These are phyloP conservation scores for Neurospora sp. DNA, from an alignment of 2,329 filamentous ascomycete species.

Conservation along the genomic window DNA sequence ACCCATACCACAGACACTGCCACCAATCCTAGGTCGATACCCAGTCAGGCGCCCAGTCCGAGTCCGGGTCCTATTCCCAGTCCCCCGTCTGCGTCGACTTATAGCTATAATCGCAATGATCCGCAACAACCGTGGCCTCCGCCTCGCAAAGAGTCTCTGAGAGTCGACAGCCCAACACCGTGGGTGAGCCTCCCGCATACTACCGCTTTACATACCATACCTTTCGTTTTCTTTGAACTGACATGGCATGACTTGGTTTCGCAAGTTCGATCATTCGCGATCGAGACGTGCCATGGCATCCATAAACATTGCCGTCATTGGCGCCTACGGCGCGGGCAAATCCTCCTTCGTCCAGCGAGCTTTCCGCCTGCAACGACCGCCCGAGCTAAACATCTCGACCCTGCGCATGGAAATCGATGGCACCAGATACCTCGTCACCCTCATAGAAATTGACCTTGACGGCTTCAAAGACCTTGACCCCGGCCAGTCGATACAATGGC, in stretches of 20 bases:
- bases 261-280: conserved; percentile 17
- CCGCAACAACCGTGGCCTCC: conserved; percentile 32
- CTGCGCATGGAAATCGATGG: conserved; percentile 50
- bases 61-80: background rate
- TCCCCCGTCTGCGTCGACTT: background rate
- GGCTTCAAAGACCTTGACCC: conserved; percentile 49
- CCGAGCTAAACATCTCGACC: conserved; percentile 44
- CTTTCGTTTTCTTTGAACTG: background rate
- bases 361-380: conserved; percentile 43
- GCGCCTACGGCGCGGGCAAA: conserved; percentile 57
- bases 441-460: conserved; percentile 58
- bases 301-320: conserved; percentile 58
- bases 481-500: conserved; percentile 53
- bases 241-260: background rate
- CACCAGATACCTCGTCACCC: conserved; percentile 45
- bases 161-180: conserved; percentile 18
- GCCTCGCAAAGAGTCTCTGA: conserved; percentile 40
- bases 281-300: conserved; percentile 37
- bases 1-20: background rate
- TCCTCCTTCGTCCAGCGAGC: conserved; percentile 58
- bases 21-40: conserved; percentile 11
- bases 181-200: conserved; percentile 16
- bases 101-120: conserved; percentile 24
- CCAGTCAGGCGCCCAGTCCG: conserved; percentile 5
- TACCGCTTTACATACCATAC: background rate